A percentile compares a stretch with the other conserved stretches of the same genome.
Evolutionary conservation across 1,139 yeast species (phyloP).

Genomic region (Blastobotrys serpentis): DNA sequence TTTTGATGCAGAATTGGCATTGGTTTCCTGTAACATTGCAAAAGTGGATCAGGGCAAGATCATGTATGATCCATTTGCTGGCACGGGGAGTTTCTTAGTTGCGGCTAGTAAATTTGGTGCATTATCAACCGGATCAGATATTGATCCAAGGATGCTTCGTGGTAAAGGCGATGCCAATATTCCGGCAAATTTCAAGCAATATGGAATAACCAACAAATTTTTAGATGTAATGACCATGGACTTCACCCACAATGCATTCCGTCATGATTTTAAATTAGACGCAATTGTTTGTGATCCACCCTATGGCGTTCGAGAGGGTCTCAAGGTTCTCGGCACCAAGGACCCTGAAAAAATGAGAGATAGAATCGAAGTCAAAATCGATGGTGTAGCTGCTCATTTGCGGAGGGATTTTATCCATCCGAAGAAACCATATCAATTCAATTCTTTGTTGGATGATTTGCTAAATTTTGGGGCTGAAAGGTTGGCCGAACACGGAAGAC

Average conservation of each 20-base stretch:
- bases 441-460: constrained; percentile 72
- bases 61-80: constrained; percentile 92
- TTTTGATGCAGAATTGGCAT: constrained; percentile 75
- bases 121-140: constrained; percentile 80
- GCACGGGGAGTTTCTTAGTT: constrained; percentile 91
- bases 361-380: constrained; percentile 65
- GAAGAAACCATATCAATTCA: constrained; percentile 83
- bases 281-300: constrained; percentile 96
- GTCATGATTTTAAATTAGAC: constrained; percentile 63
- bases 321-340: constrained; percentile 86
- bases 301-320: constrained; percentile 94
- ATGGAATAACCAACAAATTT: constrained; percentile 56
- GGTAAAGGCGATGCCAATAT: constrained; percentile 66
- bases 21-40: constrained; percentile 83
- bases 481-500: constrained; percentile 70
- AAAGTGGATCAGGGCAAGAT: constrained; percentile 65
- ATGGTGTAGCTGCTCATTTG: constrained; percentile 75
- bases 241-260: constrained; percentile 84
- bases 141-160: constrained; percentile 77
- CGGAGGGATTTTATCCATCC: constrained; percentile 88
- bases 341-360: constrained; percentile 61
- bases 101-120: constrained; percentile 90
- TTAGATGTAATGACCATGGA: constrained; percentile 88
- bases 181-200: constrained; percentile 69
- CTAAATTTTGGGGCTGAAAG: constrained; percentile 69